phyloP scores from a whole-genome alignment of 1,284 basidiomycete species.

The Ceratobasidium sp. region DNA sequence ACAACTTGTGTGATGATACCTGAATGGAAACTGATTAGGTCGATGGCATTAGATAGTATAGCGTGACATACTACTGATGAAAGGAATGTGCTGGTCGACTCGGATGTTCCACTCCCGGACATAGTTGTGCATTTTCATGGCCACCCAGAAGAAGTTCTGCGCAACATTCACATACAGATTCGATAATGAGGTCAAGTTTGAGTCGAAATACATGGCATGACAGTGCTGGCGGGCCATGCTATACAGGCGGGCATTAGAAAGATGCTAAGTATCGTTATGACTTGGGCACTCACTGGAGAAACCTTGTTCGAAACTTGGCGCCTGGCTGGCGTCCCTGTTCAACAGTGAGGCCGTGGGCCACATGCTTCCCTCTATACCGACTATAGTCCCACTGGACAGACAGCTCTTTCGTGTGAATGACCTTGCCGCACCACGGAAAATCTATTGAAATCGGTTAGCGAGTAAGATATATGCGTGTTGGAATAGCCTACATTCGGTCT shows the following conservation, averaged over 20 bases:
- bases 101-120: slow-evolving; percentile 65
- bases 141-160: slow-evolving; percentile 82
- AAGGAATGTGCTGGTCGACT: slow-evolving; percentile 54
- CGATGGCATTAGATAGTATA: background rate
- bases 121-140: slow-evolving; percentile 89
- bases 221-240: slow-evolving; percentile 72
- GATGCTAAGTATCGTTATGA: background rate
- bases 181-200: slow-evolving; percentile 66
- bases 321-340: slow-evolving; percentile 65
- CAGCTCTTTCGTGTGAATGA: slow-evolving; percentile 76
- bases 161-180: slow-evolving; percentile 83
- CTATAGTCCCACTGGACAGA: slow-evolving; percentile 78
- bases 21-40: background rate
- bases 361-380: slow-evolving; percentile 62
- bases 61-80: slow-evolving; percentile 60
- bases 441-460: slow-evolving; percentile 53
- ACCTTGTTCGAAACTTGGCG: slow-evolving; percentile 65
- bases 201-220: slow-evolving; percentile 81
- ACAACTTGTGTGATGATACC: slow-evolving; percentile 64
- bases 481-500: slow-evolving; percentile 11
- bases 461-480: background rate
- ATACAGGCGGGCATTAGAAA: slow-evolving; percentile 15
- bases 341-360: slow-evolving; percentile 69
- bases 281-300: slow-evolving; percentile 61
- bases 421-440: slow-evolving; percentile 90